Base-by-base conservation (phyloP, 2,329 filamentous ascomycete genomes). In the Talaromyces marneffei region DNA sequence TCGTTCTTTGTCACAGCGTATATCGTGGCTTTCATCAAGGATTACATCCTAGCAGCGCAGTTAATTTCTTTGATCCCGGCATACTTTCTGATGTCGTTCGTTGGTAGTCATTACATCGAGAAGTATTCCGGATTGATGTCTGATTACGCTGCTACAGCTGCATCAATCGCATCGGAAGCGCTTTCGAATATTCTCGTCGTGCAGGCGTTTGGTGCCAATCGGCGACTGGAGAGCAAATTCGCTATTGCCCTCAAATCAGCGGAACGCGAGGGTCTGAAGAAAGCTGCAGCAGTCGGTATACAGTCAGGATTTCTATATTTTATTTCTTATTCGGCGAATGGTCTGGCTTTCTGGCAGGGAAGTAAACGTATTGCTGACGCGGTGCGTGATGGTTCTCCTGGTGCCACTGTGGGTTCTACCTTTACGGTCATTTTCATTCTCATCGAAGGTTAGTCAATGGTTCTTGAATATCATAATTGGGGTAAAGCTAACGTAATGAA, bases 1-100 rank as follows among this genome's bases (percentile, higher is more conserved):
- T 84, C 85, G 2, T 90, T 88, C 71, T 89, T 89, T 68, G 69
- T 88, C 58, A 85, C 87, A 0, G 84, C 86, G 2, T 89, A 87
- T 64, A 77, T 86, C 4, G 83, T 90, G 16, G 85, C 86, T 1
- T 90, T 90, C 65, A 82, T 85, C 69, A 85, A 87, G 66, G 80
- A 88, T 66, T 77, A 82, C 16, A 79, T 79, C 54, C 78, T 90
- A 8, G 85, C 87, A 0, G 85, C 79, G 3, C 88, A 89, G 72
- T 77, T 90, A 33, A 70, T 87, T 9, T 86, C 84, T 0, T 68
- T 88, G 46, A 76, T 88, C 2, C 86, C 86, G 0, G 59, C 53
- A 31, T 64, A 59, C 29, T 61, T 64, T 18, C 6, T 64, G 5
- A 64, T 80, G 75, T 69, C 74, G 9, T 69, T 76, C 4, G 67